These are phyloP conservation scores for Penicillium pulvis DNA, from an alignment of 495 filamentous ascomycete genomes.

Conservation along the genomic window DNA sequence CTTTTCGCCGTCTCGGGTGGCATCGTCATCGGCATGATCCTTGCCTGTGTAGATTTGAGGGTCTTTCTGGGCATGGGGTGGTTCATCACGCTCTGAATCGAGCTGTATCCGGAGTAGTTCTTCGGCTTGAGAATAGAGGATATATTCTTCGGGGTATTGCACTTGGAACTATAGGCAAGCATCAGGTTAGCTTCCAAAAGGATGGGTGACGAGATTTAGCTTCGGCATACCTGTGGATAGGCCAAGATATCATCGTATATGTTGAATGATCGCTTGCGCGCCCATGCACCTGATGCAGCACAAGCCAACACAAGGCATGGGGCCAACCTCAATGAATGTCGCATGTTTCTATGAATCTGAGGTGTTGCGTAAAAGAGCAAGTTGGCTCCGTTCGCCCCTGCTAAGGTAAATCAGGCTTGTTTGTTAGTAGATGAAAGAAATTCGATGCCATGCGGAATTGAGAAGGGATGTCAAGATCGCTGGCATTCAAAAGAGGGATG, in stretches of 20 bases:
- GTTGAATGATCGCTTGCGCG: constrained; percentile 65
- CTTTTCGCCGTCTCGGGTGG: constrained; percentile 4
- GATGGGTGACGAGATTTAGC: background rate
- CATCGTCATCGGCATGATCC: constrained; percentile 13
- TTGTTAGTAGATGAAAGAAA: background rate
- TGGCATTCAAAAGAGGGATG: background rate
- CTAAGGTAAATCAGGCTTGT: background rate
- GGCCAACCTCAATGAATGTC: constrained; percentile 24
- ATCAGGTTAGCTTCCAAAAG: constrained; percentile 2
- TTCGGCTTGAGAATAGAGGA: constrained; percentile 70
- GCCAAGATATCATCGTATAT: constrained; percentile 91
- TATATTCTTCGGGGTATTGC: constrained; percentile 70
- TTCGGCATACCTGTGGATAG: constrained; percentile 74
- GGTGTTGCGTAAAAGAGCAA: background rate
- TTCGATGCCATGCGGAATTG: background rate
- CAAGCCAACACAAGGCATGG: constrained; percentile 37
- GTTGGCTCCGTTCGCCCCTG: background rate
- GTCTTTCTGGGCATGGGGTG: constrained; percentile 19
- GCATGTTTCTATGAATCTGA: constrained; percentile 25
- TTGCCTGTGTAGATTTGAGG: constrained; percentile 32
- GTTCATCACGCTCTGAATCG: constrained; percentile 14
- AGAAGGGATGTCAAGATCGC: background rate
- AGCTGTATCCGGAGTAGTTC: constrained; percentile 52
- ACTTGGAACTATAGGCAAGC: constrained; percentile 72
- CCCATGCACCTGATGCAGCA: constrained; percentile 47